Evolutionary conservation across 164 flowering plant genomes (phyloP).

Genomic region (Macadamia integrifolia): DNA sequence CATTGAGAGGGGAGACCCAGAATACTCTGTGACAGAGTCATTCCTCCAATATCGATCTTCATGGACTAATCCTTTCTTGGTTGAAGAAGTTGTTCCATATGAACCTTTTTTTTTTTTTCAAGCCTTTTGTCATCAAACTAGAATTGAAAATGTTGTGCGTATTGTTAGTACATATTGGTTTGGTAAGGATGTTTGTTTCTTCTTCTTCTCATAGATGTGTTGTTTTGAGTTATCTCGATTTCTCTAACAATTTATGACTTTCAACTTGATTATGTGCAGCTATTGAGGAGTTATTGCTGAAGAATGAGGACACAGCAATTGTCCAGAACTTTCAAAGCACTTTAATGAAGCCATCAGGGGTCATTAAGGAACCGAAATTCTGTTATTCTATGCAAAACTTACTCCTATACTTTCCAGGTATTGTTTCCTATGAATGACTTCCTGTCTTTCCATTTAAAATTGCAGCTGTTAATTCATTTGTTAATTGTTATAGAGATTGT

Average conservation of each 20-base stretch:
- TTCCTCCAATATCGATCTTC: too few relatives aligned
- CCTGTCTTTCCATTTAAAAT: background rate
- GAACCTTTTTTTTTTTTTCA: too few relatives aligned
- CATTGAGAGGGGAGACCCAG: background rate
- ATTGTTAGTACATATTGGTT: background rate
- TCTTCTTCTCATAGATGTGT: too few relatives aligned
- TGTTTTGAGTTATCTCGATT: background rate
- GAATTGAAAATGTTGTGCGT: too few relatives aligned
- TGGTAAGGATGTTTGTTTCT: background rate
- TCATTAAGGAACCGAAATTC: constrained; percentile 44
- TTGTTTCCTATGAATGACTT: background rate
- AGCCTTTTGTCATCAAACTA: too few relatives aligned
- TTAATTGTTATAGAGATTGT: too few relatives aligned
- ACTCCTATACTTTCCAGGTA: constrained; percentile 75
- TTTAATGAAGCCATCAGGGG: constrained; percentile 40
- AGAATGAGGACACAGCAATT: constrained; percentile 15
- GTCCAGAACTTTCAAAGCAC: constrained; percentile 18
- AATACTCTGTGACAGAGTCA: too few relatives aligned
- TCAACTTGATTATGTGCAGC: constrained; percentile 34
- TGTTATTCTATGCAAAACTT: constrained; percentile 46
- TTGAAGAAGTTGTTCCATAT: too few relatives aligned
- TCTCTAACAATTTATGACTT: constrained; percentile 6
- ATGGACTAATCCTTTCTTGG: too few relatives aligned
- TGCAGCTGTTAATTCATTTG: background rate
- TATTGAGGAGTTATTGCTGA: constrained; percentile 36